Base-by-base conservation (phyloP, 2,329 filamentous ascomycete species). In the Exserohilum rostratum region DNA sequence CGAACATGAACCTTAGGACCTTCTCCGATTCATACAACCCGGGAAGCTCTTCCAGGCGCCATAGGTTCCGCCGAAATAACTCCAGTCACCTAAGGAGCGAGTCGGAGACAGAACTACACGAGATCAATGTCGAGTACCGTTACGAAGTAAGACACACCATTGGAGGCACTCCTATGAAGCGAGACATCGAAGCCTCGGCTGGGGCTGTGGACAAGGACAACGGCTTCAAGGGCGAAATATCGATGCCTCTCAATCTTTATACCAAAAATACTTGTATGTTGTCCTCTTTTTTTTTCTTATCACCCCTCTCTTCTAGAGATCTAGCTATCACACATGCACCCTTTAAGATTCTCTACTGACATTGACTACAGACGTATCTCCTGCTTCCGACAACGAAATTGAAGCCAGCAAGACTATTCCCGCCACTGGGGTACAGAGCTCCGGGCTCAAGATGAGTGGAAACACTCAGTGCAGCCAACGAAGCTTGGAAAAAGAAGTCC, bases 401-500 rank as follows among this genome's bases (percentile, higher is more conserved):
- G 43, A 17, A 27, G 22, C 20, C 13, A 20, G 9, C 20, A 35
- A 6, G 31, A 13, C 43, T 25, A n/a, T n/a, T n/a, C n/a, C n/a
- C n/a, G 7, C 31, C 9, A 18, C 44, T 10, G 37, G 44, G 13
- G 29, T 25, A 3, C 25, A 53, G n/a, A 29, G 18, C 11, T 25
- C 35, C 18, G 29, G 9, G 17, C 15, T 12, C 29, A 15, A 27
- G 3, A 13, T 29, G 33, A 13, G 10, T 30, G 33, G 22, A 11
- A 7, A 4, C 22, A 33, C 17, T 10, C 30, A 33, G 7, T 12
- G 11, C 17, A 20, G 6, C 9, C 15, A 40, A 7, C 39, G 46
- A 12, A 49, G 44, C n/a, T n/a, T 63, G 12, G 62, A 64, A 38
- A 53, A 60, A 9, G 65, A 69, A 29, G 59, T 69, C 25, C 62